phyloP scores from a whole-genome alignment of 805 yeast genomes.

The Suhomyces xylopsoci region DNA sequence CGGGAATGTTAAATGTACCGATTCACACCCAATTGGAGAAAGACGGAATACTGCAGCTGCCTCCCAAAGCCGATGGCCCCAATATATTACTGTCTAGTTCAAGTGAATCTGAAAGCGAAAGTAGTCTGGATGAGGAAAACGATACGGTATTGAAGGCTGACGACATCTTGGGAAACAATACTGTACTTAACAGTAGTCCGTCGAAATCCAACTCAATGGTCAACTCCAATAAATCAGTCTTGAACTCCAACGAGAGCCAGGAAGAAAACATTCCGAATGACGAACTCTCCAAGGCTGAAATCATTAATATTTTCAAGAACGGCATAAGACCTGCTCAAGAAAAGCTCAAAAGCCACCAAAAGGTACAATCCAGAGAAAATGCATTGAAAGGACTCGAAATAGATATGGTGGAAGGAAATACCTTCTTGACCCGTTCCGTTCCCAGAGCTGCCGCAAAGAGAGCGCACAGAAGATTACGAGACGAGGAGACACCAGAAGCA shows the following conservation, averaged over 20 bases:
- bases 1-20: constrained; percentile 41
- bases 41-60: constrained; percentile 10
- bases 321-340: not conserved
- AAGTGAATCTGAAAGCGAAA: not conserved
- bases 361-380: not conserved
- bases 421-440: constrained; percentile 1
- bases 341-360: not conserved
- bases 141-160: not conserved
- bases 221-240: not conserved
- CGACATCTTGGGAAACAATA: not conserved
- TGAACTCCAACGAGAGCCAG: not conserved
- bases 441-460: constrained; percentile 9
- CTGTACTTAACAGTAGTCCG: not conserved
- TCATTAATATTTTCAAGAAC: constrained; percentile 22
- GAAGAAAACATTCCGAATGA: constrained; percentile 3
- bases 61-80: not conserved
- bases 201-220: not conserved
- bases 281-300: constrained; percentile 15
- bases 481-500: not conserved
- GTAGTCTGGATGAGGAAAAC: not conserved
- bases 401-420: constrained; percentile 21
- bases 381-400: constrained; percentile 16
- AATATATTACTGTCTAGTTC: not conserved
- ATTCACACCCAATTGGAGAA: constrained; percentile 26
- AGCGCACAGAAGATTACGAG: not conserved